Evolutionary conservation across 164 flowering plant species (phyloP), one percentile per base, ranked within the genome.

Genomic region (Hamamelis virginiana): DNA sequence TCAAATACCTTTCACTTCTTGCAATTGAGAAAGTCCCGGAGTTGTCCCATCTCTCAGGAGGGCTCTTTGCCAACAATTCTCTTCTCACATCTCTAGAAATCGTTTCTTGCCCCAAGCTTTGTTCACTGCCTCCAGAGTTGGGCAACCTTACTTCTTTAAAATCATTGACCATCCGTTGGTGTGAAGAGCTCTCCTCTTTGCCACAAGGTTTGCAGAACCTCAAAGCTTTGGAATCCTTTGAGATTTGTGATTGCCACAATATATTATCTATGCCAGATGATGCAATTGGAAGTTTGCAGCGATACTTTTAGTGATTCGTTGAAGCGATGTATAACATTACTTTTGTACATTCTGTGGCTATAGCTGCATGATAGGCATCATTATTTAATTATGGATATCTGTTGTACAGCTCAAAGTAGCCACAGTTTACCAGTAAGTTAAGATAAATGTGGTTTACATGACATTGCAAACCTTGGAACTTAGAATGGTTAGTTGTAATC

Each of bases 81-180:
- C 41, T 1, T 51, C 70, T 72, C n/a, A 11, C 11, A 0, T 59
- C 70, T 52, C 41, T 72, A 1, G 27, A 48, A 11, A 50, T 72
- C 14, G 21, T 23, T 12, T 65, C 74, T n/a, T 72, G 69, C 13
- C 69, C 69, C 18, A 48, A 23, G n/a, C 70, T 72, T 26, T 8
- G 19, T 2, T 50, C 60, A 8, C 22, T 72, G 16, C 52, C 66
- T 6, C 5, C 25, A 0, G 41, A 33, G 41, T 26, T 59, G 1
- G 47, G 28, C 38, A 16, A 21, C 25, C 50, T 65, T 48, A 9
- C 1, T 4, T 19, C 58, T 58, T 33, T 65, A 3, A 58, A 71
- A 59, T 59, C 59, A 23, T 38, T 65, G 38, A 59, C 21, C 1
- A 71, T 65, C 23, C 28, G 65, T 33, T 65, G 74, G 69, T 71